Conservation (phyloP, 495 filamentous ascomycete genomes). For the Penicillium parvum region DNA sequence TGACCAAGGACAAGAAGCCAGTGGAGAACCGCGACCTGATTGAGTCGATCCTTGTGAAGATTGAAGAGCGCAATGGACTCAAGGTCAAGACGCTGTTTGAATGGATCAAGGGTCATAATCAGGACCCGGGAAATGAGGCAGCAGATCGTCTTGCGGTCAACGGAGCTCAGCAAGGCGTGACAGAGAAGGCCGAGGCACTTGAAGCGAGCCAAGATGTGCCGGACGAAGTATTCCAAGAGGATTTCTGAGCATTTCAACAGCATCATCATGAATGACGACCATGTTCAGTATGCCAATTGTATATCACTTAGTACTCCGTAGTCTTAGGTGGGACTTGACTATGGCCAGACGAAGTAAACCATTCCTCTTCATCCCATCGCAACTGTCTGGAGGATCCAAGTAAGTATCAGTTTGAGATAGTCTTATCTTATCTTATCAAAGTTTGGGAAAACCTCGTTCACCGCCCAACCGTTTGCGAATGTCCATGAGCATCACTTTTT, state of each 20-base stretch:
- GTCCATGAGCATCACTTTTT: too few relatives aligned
- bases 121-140: constrained; percentile 65
- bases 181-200: constrained; percentile 27
- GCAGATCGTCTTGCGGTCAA: constrained; percentile 77
- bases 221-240: constrained; percentile 33
- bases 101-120: constrained; percentile 83
- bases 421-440: too few relatives aligned
- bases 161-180: constrained; percentile 42
- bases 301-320: background rate
- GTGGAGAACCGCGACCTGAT: constrained; percentile 88
- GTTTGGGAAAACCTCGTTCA: too few relatives aligned
- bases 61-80: constrained; percentile 62
- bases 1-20: constrained; percentile 57
- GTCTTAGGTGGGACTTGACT: too few relatives aligned
- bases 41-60: constrained; percentile 61
- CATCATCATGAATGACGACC: constrained; percentile 1
- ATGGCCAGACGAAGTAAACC: too few relatives aligned
- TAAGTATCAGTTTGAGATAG: too few relatives aligned
- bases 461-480: too few relatives aligned
- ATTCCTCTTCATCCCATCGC: too few relatives aligned
- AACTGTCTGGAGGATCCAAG: too few relatives aligned
- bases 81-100: constrained; percentile 65
- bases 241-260: constrained; percentile 16
- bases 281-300: background rate
- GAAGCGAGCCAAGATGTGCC: constrained; percentile 23